A percentile compares a stretch with the other conserved stretches of the same genome.
phyloP scores from a whole-genome alignment of 352 stramenopile genomes.

The Achlya hypogyna region DNA sequence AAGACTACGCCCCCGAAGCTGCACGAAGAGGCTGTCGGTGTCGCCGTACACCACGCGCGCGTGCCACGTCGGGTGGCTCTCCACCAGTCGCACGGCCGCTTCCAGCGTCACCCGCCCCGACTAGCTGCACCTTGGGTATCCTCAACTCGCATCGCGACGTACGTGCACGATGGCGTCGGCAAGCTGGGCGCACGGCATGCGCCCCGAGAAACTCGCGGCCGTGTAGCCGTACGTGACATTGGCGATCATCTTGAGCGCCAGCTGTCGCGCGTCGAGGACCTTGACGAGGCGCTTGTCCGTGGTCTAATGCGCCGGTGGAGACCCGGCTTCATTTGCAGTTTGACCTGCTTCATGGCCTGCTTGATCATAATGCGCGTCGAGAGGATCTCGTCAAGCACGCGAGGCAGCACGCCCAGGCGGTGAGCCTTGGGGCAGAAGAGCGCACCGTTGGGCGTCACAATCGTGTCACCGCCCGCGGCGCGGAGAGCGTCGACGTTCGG shows the following conservation, averaged over 20 bases:
- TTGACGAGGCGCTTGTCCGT: conserved; percentile 38
- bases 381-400: conserved; percentile 94
- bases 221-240: conserved; percentile 99
- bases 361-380: conserved; percentile 98
- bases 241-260: conserved; percentile 98
- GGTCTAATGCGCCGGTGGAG: conserved; percentile 24
- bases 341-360: conserved; percentile 90
- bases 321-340: conserved; percentile 47
- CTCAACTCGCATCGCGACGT: neutral
- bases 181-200: conserved; percentile 94
- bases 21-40: conserved; percentile 98
- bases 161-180: conserved; percentile 98
- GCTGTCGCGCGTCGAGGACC: conserved; percentile 66
- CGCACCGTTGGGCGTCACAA: conserved; percentile 89
- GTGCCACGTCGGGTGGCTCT: conserved; percentile 69
- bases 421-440: conserved; percentile 91
- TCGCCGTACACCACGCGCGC: conserved; percentile 95
- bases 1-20: conserved; percentile 89
- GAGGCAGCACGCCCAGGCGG: conserved; percentile 91
- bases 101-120: conserved; percentile 88
- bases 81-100: conserved; percentile 89
- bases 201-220: conserved; percentile 94
- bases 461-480: conserved; percentile 37
- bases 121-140: conserved; percentile 21
- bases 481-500: conserved; percentile 33